These are phyloP conservation scores for Trichoderma afroharzianum DNA, from an alignment of 2,329 filamentous ascomycete species.

Conservation along the genomic window DNA sequence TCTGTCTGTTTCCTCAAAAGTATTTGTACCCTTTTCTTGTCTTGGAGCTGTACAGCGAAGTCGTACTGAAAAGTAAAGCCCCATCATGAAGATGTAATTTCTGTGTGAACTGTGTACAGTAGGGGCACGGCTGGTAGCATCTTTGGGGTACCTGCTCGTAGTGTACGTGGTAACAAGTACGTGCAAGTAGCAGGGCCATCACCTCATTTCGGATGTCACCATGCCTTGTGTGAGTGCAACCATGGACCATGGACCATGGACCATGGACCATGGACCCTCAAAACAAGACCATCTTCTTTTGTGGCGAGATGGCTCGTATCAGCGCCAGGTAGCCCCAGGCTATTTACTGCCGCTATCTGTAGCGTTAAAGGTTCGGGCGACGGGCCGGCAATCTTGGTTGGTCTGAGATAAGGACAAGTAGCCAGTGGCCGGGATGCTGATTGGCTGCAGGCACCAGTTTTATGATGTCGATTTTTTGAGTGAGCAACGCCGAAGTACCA, in stretches of 20 bases:
- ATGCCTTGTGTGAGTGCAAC: slow-evolving; percentile 10
- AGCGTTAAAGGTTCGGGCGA: slow-evolving; percentile 23
- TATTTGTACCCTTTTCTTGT: neutral
- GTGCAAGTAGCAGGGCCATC: neutral
- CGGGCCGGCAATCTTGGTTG: slow-evolving; percentile 33
- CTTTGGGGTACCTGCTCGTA: neutral
- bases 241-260: slow-evolving; percentile 2
- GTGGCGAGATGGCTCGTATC: slow-evolving; percentile 6
- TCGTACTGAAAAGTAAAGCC: neutral
- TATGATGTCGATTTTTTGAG: slow-evolving; percentile 40
- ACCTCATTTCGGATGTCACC: slow-evolving; percentile 13
- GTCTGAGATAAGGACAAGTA: slow-evolving; percentile 40
- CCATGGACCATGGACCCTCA: neutral
- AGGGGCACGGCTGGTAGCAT: neutral
- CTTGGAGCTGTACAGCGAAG: neutral
- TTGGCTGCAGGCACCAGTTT: slow-evolving; percentile 38
- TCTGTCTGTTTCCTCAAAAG: neutral
- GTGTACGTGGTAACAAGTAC: too few species aligned
- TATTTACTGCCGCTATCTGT: slow-evolving; percentile 14
- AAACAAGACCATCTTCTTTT: neutral
- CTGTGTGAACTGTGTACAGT: neutral
- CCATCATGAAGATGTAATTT: neutral
- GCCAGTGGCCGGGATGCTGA: slow-evolving; percentile 28
- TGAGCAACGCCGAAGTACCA: slow-evolving; percentile 26
- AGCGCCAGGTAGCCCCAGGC: neutral